Percentiles rank a stretch among this genome's conserved stretches.
These are phyloP conservation scores for Rhinocladiella similis DNA, from an alignment of 2,329 filamentous ascomycete species.

Conservation along the genomic window DNA sequence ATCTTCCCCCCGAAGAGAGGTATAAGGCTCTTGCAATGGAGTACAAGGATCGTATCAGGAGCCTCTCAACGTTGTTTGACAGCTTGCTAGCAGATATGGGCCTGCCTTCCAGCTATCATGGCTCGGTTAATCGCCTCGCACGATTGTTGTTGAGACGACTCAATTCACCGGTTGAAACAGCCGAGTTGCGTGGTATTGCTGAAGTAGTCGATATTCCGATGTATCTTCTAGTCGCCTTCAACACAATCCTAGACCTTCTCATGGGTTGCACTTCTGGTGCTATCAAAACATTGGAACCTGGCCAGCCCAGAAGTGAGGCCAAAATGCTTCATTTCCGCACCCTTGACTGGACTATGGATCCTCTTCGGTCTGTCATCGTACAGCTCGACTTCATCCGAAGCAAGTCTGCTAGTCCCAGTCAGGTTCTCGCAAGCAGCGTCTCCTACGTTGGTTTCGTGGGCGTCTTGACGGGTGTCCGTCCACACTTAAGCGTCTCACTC, in stretches of 20 bases:
- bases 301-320: conserved; percentile 18
- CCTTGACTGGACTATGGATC: conserved; percentile 58
- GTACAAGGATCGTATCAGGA: conserved; percentile 46
- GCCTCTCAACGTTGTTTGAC: conserved; percentile 53
- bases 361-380: conserved; percentile 51
- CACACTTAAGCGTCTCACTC: conserved; percentile 49
- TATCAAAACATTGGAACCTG: conserved; percentile 29
- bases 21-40: conserved; percentile 51
- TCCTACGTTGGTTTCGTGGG: conserved; percentile 54
- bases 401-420: conserved; percentile 27
- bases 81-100: conserved; percentile 44
- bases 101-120: conserved; percentile 30
- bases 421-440: conserved; percentile 47
- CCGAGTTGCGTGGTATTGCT: conserved; percentile 62
- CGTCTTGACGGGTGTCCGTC: conserved; percentile 50
- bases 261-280: conserved; percentile 66
- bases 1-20: conserved; percentile 52
- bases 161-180: conserved; percentile 57
- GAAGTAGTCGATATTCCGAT: conserved; percentile 53
- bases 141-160: conserved; percentile 53
- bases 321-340: conserved; percentile 44
- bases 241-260: conserved; percentile 63
- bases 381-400: conserved; percentile 51
- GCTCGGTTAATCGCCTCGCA: conserved; percentile 40
- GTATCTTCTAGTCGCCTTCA: conserved; percentile 62